Conservation (phyloP, 2,329 filamentous ascomycete species). For the Emmonsiellopsis sp. region DNA sequence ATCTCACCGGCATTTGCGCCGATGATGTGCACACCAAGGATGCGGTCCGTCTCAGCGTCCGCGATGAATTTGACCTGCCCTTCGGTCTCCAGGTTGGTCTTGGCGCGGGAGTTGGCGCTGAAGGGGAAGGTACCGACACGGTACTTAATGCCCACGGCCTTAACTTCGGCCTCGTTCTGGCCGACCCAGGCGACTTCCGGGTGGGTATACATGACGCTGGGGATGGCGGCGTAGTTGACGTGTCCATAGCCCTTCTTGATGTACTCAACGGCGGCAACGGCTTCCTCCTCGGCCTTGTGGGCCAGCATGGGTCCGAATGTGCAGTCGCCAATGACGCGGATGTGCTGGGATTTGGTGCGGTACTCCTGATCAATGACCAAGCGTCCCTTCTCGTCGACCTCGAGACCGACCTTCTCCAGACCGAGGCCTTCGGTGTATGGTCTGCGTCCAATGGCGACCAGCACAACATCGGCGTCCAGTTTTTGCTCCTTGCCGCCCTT, state of each 20-base stretch:
- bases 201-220: slow-evolving; percentile 98
- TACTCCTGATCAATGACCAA: slow-evolving; percentile 98
- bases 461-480: slow-evolving; percentile 86
- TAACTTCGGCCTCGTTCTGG: slow-evolving; percentile 92
- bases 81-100: slow-evolving; percentile 96
- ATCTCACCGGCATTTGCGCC: slow-evolving; percentile 96
- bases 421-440: slow-evolving; percentile 89
- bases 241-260: slow-evolving; percentile 97
- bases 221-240: slow-evolving; percentile 97
- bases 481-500: slow-evolving; percentile 95
- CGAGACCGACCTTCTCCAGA: slow-evolving; percentile 77
- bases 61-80: slow-evolving; percentile 95
- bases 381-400: slow-evolving; percentile 86
- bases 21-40: slow-evolving; percentile 93
- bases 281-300: slow-evolving; percentile 99
- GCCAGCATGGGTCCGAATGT: slow-evolving; percentile 99
- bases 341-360: slow-evolving; percentile 94
- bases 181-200: slow-evolving; percentile 98
- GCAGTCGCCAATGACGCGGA: slow-evolving; percentile 89
- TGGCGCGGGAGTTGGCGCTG: slow-evolving; percentile 94
- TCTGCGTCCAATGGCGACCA: slow-evolving; percentile 91
- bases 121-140: slow-evolving; percentile 92
- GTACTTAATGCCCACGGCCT: slow-evolving; percentile 83
- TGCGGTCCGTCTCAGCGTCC: slow-evolving; percentile 90
- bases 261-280: slow-evolving; percentile 87